Percentiles rank a stretch among this genome's conserved stretches.
Evolutionary conservation across 2,329 filamentous ascomycete species (phyloP).

Genomic region (Biscogniauxia mediterranea): DNA sequence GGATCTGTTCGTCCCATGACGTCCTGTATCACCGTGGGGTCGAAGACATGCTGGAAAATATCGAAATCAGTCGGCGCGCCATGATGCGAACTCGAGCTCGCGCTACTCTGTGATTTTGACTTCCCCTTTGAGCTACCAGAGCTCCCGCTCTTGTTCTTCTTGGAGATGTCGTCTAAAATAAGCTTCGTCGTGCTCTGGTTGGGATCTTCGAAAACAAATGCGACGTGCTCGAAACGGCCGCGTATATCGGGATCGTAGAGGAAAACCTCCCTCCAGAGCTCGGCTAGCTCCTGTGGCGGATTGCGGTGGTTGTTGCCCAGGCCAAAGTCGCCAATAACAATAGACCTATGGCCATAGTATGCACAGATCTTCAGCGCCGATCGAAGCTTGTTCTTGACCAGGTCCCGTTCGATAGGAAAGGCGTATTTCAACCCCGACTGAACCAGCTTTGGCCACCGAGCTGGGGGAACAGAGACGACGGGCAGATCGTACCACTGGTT

Average conservation of each 20-base stretch:
- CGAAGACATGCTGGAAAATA: slow-evolving; percentile 55
- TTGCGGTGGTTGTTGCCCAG: slow-evolving; percentile 63
- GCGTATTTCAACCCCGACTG: slow-evolving; percentile 67
- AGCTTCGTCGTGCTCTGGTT: slow-evolving; percentile 51
- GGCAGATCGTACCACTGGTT: slow-evolving; percentile 59
- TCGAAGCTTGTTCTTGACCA: slow-evolving; percentile 72
- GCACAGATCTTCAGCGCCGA: slow-evolving; percentile 69
- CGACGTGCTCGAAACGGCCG: slow-evolving; percentile 59
- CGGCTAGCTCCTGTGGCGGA: slow-evolving; percentile 62
- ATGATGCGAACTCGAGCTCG: slow-evolving; percentile 29
- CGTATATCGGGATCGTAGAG: slow-evolving; percentile 61
- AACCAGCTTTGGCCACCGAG: slow-evolving; percentile 71
- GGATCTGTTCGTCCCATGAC: slow-evolving; percentile 53
- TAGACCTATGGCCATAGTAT: slow-evolving; percentile 53
- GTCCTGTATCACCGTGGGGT: slow-evolving; percentile 46
- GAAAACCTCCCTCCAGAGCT: slow-evolving; percentile 64
- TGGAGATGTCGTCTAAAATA: slow-evolving; percentile 55
- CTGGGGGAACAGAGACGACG: slow-evolving; percentile 72
- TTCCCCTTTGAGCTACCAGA: slow-evolving; percentile 30
- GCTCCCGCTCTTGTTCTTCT: slow-evolving; percentile 42
- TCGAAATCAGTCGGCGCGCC: slow-evolving; percentile 43
- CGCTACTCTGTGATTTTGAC: slow-evolving; percentile 30
- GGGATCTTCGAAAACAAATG: slow-evolving; percentile 63
- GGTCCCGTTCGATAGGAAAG: slow-evolving; percentile 67
- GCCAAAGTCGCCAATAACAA: slow-evolving; percentile 65